These are phyloP conservation scores for Pogostemon cablin DNA, from an alignment of 257 asterid genomes.

Conservation along the genomic window DNA sequence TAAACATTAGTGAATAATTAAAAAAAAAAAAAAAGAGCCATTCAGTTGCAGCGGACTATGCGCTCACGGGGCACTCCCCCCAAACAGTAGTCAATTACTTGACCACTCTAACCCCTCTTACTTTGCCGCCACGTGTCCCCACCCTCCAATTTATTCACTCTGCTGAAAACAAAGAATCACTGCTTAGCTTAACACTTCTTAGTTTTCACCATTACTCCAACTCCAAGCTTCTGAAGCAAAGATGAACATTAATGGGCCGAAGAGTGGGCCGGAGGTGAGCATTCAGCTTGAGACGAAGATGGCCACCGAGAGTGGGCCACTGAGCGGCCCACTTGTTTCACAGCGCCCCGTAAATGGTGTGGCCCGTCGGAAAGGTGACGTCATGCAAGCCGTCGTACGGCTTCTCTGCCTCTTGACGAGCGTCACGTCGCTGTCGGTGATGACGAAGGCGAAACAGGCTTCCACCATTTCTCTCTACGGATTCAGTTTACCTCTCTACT, in stretches of 20 bases:
- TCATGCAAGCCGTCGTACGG: conserved; percentile 51
- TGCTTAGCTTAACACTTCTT: conserved; percentile 20
- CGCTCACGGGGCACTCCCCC: conserved; percentile 43
- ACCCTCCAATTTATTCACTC: conserved; percentile 21
- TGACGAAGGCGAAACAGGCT: conserved; percentile 70
- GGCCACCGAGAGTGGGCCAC: conserved; percentile 40
- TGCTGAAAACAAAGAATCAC: conserved; percentile 21
- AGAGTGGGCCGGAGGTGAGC: conserved; percentile 45
- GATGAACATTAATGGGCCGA: conserved; percentile 44
- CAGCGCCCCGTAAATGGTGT: conserved; percentile 3
- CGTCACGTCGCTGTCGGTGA: conserved; percentile 60
- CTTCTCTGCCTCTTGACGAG: conserved; percentile 57
- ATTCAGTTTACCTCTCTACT: conserved; percentile 61
- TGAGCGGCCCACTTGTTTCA: conserved; percentile 36
- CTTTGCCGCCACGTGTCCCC: conserved; percentile 42
- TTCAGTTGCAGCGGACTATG: conserved; percentile 19
- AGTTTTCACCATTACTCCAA: conserved; percentile 5
- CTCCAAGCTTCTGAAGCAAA: not conserved
- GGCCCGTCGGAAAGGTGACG: conserved; percentile 44
- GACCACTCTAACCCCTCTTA: conserved; percentile 24
- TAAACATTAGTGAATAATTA: not conserved
- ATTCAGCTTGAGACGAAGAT: conserved; percentile 62
- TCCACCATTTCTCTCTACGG: conserved; percentile 76
- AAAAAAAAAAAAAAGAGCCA: not conserved
- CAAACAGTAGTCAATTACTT: conserved; percentile 20